Evolutionary conservation across 805 yeast species (phyloP), one percentile per base, ranked within the genome.

Genomic region (Hanseniaspora hatyaiensis): DNA sequence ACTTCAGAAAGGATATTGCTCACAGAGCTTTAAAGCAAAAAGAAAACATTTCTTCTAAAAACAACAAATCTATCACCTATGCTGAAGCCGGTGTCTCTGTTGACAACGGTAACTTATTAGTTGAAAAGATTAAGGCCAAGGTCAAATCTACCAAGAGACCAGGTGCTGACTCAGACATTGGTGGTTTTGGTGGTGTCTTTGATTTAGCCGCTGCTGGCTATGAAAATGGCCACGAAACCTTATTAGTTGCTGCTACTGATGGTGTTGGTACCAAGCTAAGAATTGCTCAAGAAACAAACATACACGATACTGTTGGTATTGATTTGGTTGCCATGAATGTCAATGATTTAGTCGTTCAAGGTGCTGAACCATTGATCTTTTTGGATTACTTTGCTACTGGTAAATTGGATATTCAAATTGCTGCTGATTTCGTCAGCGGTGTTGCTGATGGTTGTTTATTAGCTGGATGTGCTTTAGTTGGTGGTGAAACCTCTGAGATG

Each of bases 401-500:
- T 44, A 81, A 85, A 60, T 74, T 92, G 52, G 95, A 88, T 57
- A 77, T 88, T 53, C 67, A 73, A 50, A 73, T 85, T 36, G 95
- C 97, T 6, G 80, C 92, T 22, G 80, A 77, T 55, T 92, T 92
- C 57, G 97, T 92, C 32, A 70, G 75, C 52, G 97, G 98, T 66
- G 98, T 92, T 53, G 96, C 96, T 41, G 83, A 83, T 53, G 99
- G 98, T 50, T 92, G 99, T 71, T 79, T 80, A 54, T 76, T 78
- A 54, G 83, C 97, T 29, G 96, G 95, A 9, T 89, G 98, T 73
- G 98, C 99, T 5, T 72, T 92, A 50, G 96, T 92, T 47, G 99
- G 99, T 49, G 99, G 99, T 55, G 99, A 92, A 67, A 92, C 99
- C 32, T 82, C 95, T 47, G 99, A 92, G 71, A 92, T 92, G 99